Conservation (phyloP, 2,329 filamentous ascomycete genomes). For the Xylaria digitata region DNA sequence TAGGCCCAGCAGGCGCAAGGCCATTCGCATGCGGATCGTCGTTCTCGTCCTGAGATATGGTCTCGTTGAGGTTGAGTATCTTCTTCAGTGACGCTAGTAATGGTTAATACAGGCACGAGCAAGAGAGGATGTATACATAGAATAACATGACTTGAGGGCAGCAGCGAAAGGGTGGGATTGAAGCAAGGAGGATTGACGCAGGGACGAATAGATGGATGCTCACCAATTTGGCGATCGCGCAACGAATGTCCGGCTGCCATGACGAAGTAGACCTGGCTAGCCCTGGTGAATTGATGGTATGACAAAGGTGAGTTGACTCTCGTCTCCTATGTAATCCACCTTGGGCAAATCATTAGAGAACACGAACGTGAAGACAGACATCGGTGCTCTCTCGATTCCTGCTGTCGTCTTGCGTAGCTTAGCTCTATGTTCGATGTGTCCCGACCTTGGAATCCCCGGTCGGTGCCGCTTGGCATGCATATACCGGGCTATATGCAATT, state of each 20-base stretch:
- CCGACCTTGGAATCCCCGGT: constrained; percentile 22
- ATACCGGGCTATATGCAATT: constrained; percentile 33
- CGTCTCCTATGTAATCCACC: constrained; percentile 26
- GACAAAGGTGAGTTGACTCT: constrained; percentile 21
- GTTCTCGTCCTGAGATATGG: constrained; percentile 67
- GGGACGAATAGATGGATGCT: constrained; percentile 14
- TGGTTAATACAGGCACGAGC: constrained; percentile 2
- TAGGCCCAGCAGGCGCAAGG: constrained; percentile 76
- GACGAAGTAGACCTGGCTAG: constrained; percentile 26
- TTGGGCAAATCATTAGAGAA: constrained; percentile 27
- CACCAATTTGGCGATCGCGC: constrained; percentile 52
- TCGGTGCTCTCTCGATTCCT: constrained; percentile 20
- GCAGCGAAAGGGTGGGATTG: not conserved
- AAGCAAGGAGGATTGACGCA: not conserved
- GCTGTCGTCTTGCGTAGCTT: constrained; percentile 14
- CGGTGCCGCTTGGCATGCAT: constrained; percentile 31
- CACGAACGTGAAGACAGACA: constrained; percentile 17
- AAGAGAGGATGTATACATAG: constrained; percentile 2
- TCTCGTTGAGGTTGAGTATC: constrained; percentile 93
- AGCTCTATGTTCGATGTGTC: constrained; percentile 19
- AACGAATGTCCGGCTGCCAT: constrained; percentile 45
- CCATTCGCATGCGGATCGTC: constrained; percentile 74
- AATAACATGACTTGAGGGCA: no score
- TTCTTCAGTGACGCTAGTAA: constrained; percentile 83
- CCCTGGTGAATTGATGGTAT: constrained; percentile 17